Evolutionary conservation across 163 green algal species (phyloP).

Genomic region (Chlamydomonas reinhardtii): DNA sequence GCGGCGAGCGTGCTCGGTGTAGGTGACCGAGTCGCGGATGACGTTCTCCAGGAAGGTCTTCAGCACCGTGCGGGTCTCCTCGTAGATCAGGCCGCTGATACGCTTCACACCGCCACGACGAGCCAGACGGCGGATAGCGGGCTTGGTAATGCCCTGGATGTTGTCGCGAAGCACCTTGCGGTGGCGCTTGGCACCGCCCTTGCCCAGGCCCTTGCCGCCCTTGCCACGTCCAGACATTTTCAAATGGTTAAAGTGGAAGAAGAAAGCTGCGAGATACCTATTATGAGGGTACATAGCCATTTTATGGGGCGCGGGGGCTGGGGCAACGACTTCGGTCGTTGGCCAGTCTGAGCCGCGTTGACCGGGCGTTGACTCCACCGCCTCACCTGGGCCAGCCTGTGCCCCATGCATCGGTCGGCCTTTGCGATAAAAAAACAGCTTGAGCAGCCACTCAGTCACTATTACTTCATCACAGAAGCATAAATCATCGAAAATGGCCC

Average conservation of each 20-base stretch:
- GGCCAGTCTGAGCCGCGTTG: no score
- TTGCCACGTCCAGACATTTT: conserved; percentile 87
- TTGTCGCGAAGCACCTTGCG: conserved; percentile 96
- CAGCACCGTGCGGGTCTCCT: conserved; percentile 95
- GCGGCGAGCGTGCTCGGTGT: conserved; percentile 97
- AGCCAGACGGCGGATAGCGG: conserved; percentile 90
- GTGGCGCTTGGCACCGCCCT: conserved; percentile 95
- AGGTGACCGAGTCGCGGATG: conserved; percentile 86
- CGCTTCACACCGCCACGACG: conserved; percentile 93
- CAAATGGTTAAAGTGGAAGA: no score
- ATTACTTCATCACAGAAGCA: no score
- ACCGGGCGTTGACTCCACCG: no score
- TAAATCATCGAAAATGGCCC: conserved; percentile 66
- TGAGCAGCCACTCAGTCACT: no score
- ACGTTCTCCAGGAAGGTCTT: conserved; percentile 85
- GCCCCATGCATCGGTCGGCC: no score
- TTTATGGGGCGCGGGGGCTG: no score
- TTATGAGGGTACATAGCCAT: no score
- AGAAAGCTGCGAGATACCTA: no score
- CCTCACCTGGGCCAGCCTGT: no score
- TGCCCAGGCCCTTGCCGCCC: conserved; percentile 94
- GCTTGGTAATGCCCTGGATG: conserved; percentile 97
- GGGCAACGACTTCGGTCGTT: no score
- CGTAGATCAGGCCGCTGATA: conserved; percentile 97
- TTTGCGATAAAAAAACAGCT: no score